phyloP scores from a whole-genome alignment of 306 rosid genomes.

The Cyclanthera cordifolia region DNA sequence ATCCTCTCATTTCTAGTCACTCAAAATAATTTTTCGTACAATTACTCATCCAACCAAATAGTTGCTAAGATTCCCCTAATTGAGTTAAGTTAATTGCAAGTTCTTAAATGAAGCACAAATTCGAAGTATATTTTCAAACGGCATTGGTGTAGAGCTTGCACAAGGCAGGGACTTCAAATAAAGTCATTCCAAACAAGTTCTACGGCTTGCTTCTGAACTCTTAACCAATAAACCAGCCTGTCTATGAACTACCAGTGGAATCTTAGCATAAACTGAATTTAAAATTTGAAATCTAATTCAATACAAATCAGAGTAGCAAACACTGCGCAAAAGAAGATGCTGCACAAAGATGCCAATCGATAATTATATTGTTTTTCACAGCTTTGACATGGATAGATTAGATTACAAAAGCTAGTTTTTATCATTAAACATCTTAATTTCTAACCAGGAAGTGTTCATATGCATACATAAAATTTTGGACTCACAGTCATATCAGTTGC shows the following conservation, averaged over 20 bases:
- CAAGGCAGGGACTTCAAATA: neutral
- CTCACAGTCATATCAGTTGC: neutral
- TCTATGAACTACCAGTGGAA: neutral
- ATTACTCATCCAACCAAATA: too few relatives aligned
- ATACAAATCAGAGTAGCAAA: neutral
- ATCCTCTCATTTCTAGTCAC: too few relatives aligned
- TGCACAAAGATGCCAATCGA: neutral
- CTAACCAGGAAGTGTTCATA: neutral
- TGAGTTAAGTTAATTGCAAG: too few relatives aligned
- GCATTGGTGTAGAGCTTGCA: neutral
- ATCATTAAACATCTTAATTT: neutral
- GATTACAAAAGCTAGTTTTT: conserved; percentile 2
- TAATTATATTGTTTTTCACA: neutral
- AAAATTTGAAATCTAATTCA: neutral
- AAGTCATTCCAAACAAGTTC: neutral
- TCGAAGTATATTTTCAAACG: neutral
- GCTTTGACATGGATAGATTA: neutral
- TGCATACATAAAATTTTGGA: neutral
- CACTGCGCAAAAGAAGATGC: neutral
- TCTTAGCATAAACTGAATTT: neutral
- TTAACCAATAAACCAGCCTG: neutral
- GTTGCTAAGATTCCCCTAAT: too few relatives aligned
- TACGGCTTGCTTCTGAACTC: too few relatives aligned
- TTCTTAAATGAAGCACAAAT: too few relatives aligned
- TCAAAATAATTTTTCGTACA: too few relatives aligned